These are phyloP conservation scores for Myxozyma nipponensis DNA, from an alignment of 805 yeast species.

Conservation along the genomic window DNA sequence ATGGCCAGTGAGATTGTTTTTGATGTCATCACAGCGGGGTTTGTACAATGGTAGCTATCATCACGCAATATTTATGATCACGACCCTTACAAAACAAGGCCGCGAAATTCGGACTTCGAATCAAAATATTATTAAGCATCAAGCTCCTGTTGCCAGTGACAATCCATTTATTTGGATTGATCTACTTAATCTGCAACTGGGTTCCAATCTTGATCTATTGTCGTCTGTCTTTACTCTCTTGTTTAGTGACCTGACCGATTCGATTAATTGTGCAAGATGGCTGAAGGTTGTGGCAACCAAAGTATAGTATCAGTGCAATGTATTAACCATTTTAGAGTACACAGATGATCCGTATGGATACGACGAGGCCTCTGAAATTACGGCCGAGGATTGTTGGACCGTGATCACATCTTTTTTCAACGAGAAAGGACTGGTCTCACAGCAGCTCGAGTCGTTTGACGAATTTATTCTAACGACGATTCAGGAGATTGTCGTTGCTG, in stretches of 20 bases:
- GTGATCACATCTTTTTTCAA: conserved; percentile 94
- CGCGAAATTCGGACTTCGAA: neutral
- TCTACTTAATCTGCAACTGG: neutral
- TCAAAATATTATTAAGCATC: neutral
- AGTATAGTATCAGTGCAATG: neutral
- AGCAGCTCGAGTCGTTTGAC: conserved; percentile 96
- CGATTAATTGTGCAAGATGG: too few relatives aligned
- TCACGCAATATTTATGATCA: conserved; percentile 3
- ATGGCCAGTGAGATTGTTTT: too few relatives aligned
- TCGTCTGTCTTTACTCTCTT: neutral
- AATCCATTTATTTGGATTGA: conserved; percentile 18
- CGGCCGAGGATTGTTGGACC: conserved; percentile 99
- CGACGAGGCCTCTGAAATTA: conserved; percentile 69
- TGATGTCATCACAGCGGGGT: too few relatives aligned
- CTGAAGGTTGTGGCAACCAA: conserved; percentile 15
- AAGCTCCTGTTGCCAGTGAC: neutral
- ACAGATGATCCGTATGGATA: conserved; percentile 64
- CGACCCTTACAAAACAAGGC: conserved; percentile 2
- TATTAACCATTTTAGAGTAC: conserved; percentile 8
- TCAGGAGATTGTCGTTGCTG: conserved; percentile 96
- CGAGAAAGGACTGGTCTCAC: conserved; percentile 95
- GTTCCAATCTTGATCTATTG: neutral
- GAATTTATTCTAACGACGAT: conserved; percentile 95
- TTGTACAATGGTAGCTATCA: neutral
- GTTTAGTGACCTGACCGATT: too few relatives aligned